Evolutionary conservation across 139 green algal species (phyloP).

Genomic region (Micromonas commoda): DNA sequence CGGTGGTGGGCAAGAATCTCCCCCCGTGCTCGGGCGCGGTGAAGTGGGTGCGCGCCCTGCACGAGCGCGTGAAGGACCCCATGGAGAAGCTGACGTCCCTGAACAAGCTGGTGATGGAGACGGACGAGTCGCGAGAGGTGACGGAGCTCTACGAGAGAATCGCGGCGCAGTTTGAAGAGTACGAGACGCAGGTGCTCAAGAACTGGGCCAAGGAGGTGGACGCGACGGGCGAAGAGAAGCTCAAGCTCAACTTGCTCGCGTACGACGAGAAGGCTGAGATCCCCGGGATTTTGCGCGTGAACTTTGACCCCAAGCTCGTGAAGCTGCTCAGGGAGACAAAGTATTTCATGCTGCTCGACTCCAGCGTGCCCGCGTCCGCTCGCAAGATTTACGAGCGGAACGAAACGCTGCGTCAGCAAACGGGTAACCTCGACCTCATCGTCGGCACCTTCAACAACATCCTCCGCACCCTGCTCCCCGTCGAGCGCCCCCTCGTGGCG

Average conservation of each 20-base stretch:
- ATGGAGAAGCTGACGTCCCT: slow-evolving; percentile 74
- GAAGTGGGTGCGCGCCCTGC: slow-evolving; percentile 71
- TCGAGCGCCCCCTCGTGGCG: slow-evolving; percentile 45
- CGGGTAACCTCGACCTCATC: slow-evolving; percentile 70
- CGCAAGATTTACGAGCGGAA: slow-evolving; percentile 50
- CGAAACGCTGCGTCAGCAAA: slow-evolving; percentile 65
- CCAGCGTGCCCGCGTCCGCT: slow-evolving; percentile 42
- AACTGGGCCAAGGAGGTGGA: slow-evolving; percentile 28
- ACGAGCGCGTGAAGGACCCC: slow-evolving; percentile 76
- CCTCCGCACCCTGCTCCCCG: slow-evolving; percentile 44
- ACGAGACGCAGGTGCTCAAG: slow-evolving; percentile 16
- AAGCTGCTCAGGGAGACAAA: slow-evolving; percentile 76
- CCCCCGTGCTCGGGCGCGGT: slow-evolving; percentile 55
- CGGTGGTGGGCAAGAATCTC: slow-evolving; percentile 69
- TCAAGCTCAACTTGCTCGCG: slow-evolving; percentile 69
- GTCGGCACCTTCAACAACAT: slow-evolving; percentile 73
- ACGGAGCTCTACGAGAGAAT: slow-evolving; percentile 62
- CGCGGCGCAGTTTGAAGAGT: slow-evolving; percentile 20
- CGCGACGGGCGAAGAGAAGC: slow-evolving; percentile 63
- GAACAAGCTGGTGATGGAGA: slow-evolving; percentile 60
- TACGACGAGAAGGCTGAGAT: slow-evolving; percentile 9
- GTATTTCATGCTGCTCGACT: slow-evolving; percentile 71
- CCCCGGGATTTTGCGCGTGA: slow-evolving; percentile 44
- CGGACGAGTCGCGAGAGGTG: slow-evolving; percentile 67
- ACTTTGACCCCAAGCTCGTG: slow-evolving; percentile 84